Evolutionary conservation across 192 early-diverging fungal genomes (phyloP), one percentile per base, ranked within the genome.

Genomic region (Polychytrium aggregatum): DNA sequence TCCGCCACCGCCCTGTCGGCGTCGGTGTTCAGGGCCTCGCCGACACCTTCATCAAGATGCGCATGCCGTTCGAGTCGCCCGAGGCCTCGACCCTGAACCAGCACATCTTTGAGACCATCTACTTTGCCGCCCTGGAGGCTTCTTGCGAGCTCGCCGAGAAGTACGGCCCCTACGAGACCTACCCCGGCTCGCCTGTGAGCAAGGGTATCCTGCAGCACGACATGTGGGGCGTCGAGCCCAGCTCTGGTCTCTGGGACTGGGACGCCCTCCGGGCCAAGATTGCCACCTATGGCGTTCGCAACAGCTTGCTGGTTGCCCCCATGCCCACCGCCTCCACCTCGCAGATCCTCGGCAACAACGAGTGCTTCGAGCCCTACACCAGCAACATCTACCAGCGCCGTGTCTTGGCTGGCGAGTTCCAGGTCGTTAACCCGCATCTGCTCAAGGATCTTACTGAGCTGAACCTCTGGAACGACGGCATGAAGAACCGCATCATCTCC

Each of bases 11-110:
- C 17, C 94, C 94, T n/a, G 85, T 98, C 55, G 94, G 92, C 30
- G 62, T 98, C n/a, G 94, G 94, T 50, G 92, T 98, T 13, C 94
- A 98, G 72, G 94, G 94, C 52, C 79, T 98, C 24, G 94, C 94
- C 17, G 94, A 98, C 72, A 76, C 92, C 0, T 95, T 98, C 54
- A 86, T 98, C 70, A 77, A 84, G 60, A 81, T 96, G 87, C 87
- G 92, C 42, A 71, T 84, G 65, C 86, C 92, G 27, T 98, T 96
- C 41, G 94, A 98, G 53, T 92, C 87, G 11, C 60, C 69, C 9
- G 82, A 82, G 56, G 92, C 94, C 20, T 68, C 71, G 25, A 46
- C 82, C 44, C 68, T 98, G 18, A 98, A 98, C 74, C 66, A 53
- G 34, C 59, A 85, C 44, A 90, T 96, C 59, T 96, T 94, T 61